Evolutionary conservation across 495 filamentous ascomycete genomes (phyloP).

Genomic region (Copromyces sp.): DNA sequence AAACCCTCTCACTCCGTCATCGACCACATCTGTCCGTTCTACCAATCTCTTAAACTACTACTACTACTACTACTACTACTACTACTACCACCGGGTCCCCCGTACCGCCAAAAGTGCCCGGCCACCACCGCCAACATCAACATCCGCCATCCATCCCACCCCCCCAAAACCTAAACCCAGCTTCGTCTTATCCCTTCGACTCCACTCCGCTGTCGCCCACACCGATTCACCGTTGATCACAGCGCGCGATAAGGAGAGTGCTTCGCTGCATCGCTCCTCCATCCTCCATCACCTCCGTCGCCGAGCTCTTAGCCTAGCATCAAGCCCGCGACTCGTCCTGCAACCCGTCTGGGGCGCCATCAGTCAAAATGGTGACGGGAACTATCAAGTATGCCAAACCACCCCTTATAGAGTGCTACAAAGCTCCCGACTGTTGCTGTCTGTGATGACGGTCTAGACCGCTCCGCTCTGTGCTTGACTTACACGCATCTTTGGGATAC

Average conservation of each 20-base stretch:
- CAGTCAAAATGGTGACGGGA: slow-evolving; percentile 62
- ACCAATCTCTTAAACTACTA: background rate
- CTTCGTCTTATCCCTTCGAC: slow-evolving; percentile 8
- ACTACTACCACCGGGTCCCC: background rate
- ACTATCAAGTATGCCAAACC: slow-evolving; percentile 65
- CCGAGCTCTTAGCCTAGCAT: slow-evolving; percentile 9
- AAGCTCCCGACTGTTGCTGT: background rate
- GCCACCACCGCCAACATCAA: background rate
- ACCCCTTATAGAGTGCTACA: background rate
- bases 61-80: background rate
- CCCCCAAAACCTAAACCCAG: background rate
- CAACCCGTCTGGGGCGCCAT: slow-evolving; percentile 20
- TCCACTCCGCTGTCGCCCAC: slow-evolving; percentile 20
- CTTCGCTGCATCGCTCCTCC: slow-evolving; percentile 11
- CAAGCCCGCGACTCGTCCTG: slow-evolving; percentile 12
- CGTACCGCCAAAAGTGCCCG: background rate
- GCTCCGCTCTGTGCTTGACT: background rate
- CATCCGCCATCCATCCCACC: slow-evolving; percentile 3
- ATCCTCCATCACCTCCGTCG: slow-evolving; percentile 8
- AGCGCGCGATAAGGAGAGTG: slow-evolving; percentile 17
- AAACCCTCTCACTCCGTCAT: background rate
- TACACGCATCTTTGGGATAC: background rate
- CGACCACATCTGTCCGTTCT: background rate
- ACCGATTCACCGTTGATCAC: slow-evolving; percentile 18
- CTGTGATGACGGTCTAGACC: background rate